These are phyloP conservation scores for Sclerotinia trifoliorum DNA, from an alignment of 2,329 filamentous ascomycete genomes.

Conservation along the genomic window DNA sequence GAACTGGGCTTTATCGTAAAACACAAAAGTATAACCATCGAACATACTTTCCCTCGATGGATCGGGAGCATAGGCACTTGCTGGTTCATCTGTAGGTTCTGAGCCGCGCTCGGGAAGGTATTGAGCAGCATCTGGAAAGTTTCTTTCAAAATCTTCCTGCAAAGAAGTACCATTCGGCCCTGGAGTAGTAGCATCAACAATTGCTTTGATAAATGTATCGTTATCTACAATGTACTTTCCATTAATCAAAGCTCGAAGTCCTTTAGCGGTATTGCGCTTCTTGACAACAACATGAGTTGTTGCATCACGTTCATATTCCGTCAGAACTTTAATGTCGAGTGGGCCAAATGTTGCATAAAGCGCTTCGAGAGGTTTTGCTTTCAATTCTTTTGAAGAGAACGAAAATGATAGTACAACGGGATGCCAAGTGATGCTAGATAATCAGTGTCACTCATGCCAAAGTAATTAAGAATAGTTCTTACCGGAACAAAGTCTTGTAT, in stretches of 20 bases:
- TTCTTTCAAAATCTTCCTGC: slow-evolving; percentile 73
- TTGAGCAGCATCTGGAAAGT: slow-evolving; percentile 73
- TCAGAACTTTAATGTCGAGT: slow-evolving; percentile 82
- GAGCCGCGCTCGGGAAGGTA: slow-evolving; percentile 73
- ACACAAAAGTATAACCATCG: slow-evolving; percentile 83
- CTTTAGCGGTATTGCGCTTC: slow-evolving; percentile 86
- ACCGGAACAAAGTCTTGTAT: slow-evolving; percentile 63
- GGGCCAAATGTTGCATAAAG: slow-evolving; percentile 69
- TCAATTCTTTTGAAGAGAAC: slow-evolving; percentile 68
- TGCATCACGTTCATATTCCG: slow-evolving; percentile 64
- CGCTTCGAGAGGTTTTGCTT: slow-evolving; percentile 60
- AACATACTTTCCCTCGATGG: slow-evolving; percentile 68
- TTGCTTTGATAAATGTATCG: slow-evolving; percentile 68
- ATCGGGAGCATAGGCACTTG: slow-evolving; percentile 69
- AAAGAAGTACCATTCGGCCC: slow-evolving; percentile 46
- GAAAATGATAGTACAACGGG: slow-evolving; percentile 81
- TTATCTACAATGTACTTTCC: slow-evolving; percentile 70
- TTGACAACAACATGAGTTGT: slow-evolving; percentile 88
- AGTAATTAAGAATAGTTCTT: slow-evolving; percentile 26
- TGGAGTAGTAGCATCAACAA: slow-evolving; percentile 53
- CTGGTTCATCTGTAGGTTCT: slow-evolving; percentile 68
- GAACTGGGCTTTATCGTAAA: slow-evolving; percentile 74
- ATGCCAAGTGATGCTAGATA: slow-evolving; percentile 69
- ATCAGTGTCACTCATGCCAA: slow-evolving; percentile 20
- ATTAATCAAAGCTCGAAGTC: slow-evolving; percentile 81